Evolutionary conservation across 1,284 basidiomycete species (phyloP), one percentile per base, ranked within the genome.

Genomic region (Ceratobasidium sp.): DNA sequence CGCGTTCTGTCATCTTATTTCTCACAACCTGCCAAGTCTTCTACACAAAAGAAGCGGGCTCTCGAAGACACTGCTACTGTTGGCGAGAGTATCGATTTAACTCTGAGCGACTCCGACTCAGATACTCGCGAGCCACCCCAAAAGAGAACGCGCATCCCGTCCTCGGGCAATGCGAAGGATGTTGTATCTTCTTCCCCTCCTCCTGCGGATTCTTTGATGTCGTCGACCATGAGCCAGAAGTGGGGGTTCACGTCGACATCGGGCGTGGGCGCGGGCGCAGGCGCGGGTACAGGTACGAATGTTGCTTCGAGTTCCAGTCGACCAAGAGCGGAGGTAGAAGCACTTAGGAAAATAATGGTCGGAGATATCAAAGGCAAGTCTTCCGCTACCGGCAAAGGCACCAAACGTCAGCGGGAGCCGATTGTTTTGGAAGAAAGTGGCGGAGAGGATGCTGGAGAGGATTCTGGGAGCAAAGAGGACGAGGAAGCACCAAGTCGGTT

Each of bases 291-390:
- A 2, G 27, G 19, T 15, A 24, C 5, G 24, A 48, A 15, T 24
- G 45, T 44, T 50, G 29, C 45, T 27, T 44, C 51, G 9, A 41
- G 73, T 17, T 56, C 11, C 54, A 76, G 56, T 47, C 41, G 22
- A 50, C 67, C 65, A 48, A 77, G 48, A 50, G 65, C 41, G 67
- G 74, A 60, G 47, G 75, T 63, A 59, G 73, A 72, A 75, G 76
- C 69, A 56, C 47, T 64, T 62, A 47, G 76, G 75, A 60, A 76
- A 62, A 22, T 74, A 82, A 84, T 15, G 86, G 83, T 44, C 84
- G 85, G 19, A 87, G 89, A 65, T 80, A 81, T 47, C 83, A 44
- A 14, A 2, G 73, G 74, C n/a, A n/a, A 59, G 5, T 54, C 59
- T 67, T 54, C 75, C 33, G 74, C 77, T 76, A 56, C 44, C 27